Base-by-base conservation (phyloP, 257 asterid species). In the Solanum dulcamara region DNA sequence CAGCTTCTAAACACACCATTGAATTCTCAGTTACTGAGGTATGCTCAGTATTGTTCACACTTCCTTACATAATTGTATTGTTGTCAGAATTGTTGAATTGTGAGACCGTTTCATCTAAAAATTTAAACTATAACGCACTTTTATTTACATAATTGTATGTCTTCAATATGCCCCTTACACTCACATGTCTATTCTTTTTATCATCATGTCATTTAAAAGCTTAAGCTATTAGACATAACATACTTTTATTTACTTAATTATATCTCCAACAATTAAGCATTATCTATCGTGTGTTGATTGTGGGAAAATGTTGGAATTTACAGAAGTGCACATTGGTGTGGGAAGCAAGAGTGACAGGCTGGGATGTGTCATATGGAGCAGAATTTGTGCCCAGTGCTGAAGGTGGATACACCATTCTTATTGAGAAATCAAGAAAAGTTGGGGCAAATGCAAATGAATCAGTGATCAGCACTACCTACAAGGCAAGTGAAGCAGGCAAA, bases 21-120 rank as follows among this genome's bases (percentile, higher is more conserved):
- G 98, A 96, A 86, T 85, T 94, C 82, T 97, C 98, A 53, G 93
- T 95, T 84, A 88, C 93, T 40, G 98, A 96, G 97, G 99, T 96
- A 81, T 53, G 87, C 6, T 17, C 66, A 10, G 14, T 9, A 44
- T 57, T 44, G 7, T 75, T 72, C 40, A 22, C 11, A 33, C 46
- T 33, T 68, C 5, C 28, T 35, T 35, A 70, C 9, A 70, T 4
- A 70, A 70, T 35, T 70, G 48, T 35, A 18, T 70, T 18, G 18
- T 17, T 38, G 11, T 3, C 4, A 4, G 9, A 18, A 35, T 70
- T 33, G 17, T 18, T 59, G 3, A 35, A 33, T 14, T 67, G 6
- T 15, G 7, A 15, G 7, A 67, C 42, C 3, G 1, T 32, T 26
- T 4, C 6, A 30, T 66, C 10, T 66, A 55, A 55, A 55, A 7